Base-by-base conservation (phyloP, 2,329 filamentous ascomycete species). In the Cladosporium sp. region DNA sequence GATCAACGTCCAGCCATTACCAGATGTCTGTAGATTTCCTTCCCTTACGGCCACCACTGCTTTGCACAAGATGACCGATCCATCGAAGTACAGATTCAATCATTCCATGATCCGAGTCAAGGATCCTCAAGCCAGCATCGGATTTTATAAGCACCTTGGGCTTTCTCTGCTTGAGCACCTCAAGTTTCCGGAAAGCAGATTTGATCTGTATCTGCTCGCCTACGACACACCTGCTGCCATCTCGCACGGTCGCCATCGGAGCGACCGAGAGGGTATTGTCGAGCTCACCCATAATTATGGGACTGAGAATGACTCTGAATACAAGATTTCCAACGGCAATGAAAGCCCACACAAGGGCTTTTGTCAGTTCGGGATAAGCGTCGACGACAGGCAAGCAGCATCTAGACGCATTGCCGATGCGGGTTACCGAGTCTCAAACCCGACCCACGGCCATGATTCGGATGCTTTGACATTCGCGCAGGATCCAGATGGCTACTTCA, bases 131-230 rank as follows among this genome's bases (percentile, higher is more conserved):
- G 82, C 78, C 32, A 65, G 66, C 80, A 83, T 97, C 70, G 87
- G 92, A 60, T 99, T 95, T 73, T 99, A 97, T 72, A 85, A 96
- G 67, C 88, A 89, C 69, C 80, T 99, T n/a, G 93, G 93, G 61
- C 83, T 97, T 80, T 90, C 79, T 65, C 72, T 90, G 56, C 80
- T 97, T 69, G 83, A 88, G 64, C 88, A 91, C 72, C 77, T 93
- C 40, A 76, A 86, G 56, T 88, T 89, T 65, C 87, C 91, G 11
- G 90, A 96, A 53, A 83, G 82, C 70, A 96, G 95, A 66, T 97
- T 97, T 70, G 89, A 93, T 63, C 82, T 96, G 22, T 97, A 97
- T 77, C 97, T 97, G 74, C 79, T 99, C 54, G 90, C 85, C 53
- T 97, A 95, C 73, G 86, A 96, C 67, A 80, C 82, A 27, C 82